Base-by-base conservation (phyloP, 164 flowering plant genomes). In the Nymphaea colorata region DNA sequence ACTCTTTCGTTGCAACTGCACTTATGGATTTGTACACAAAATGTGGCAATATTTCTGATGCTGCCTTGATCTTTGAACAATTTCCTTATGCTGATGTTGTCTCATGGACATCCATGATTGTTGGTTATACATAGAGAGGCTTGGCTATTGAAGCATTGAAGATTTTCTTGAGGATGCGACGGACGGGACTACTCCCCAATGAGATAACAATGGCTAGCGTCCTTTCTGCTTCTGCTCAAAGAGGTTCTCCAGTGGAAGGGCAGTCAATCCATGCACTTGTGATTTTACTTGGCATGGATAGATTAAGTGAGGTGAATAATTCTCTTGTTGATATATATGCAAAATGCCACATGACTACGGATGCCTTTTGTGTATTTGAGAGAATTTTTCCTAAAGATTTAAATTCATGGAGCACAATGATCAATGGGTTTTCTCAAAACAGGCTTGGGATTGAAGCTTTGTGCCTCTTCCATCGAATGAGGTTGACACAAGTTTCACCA, bases 71-170 rank as follows among this genome's bases (percentile, higher is more conserved):
- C 14, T 82, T 89, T 70, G 79, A 82, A 62, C 88, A 83, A 72
- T 71, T 77, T 43, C 45, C 69, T 43, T 17, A 42, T 15, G 61
- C 74, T 55, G 91, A 89, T 82, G 71, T 86, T 47, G 83, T 89
- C 53, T 79, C 87, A 3, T 87, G 94, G 98, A 86, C 92, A 8
- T 86, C 96, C 12, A 86, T 92, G 96, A 87, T 90, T 67, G 87
- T 78, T 64, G 96, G 96, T 42, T 88, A 87, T 72, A 72, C 83
- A 6, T 89, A 82, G 65, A 76, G 72, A 65, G 83, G 79, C 66
- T 69, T 65, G 25, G 78, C 82, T 2, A 3, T 66, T 25, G 78
- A 87, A 74, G 91, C 93, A 15, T 71, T 90, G 71, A 72, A 64
- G 61, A 70, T 90, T 67, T 90, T 86, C 74, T 64, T 61, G 2